phyloP scores from a whole-genome alignment of 805 yeast species.

The Candida oleophila region DNA sequence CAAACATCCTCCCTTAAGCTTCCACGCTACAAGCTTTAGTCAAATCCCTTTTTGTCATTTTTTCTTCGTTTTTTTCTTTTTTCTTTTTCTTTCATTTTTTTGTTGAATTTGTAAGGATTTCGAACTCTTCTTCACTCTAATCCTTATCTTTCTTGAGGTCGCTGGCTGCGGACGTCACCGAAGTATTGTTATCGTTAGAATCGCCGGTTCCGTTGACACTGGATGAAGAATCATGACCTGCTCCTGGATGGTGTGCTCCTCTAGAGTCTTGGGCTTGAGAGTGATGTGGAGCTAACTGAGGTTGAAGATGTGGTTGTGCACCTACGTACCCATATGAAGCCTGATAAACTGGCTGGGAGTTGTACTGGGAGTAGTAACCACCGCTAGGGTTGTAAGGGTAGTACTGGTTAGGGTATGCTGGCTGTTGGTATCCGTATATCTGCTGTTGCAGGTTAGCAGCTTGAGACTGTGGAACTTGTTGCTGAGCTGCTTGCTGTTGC shows the following conservation, averaged over 20 bases:
- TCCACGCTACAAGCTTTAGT: background rate
- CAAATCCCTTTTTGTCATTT: background rate
- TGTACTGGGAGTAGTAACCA: constrained; percentile 5
- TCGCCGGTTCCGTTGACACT: constrained; percentile 3
- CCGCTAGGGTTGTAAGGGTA: constrained; percentile 5
- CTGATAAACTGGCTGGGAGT: constrained; percentile 5
- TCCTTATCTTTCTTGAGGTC: constrained; percentile 5
- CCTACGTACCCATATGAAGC: constrained; percentile 4
- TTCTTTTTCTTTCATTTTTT: too few species aligned
- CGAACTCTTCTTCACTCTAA: background rate
- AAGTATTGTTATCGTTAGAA: background rate
- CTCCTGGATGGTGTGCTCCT: background rate
- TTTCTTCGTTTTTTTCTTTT: too few species aligned
- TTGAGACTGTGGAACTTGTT: background rate
- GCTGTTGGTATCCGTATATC: constrained; percentile 5
- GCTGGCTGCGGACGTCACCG: background rate
- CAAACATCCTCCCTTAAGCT: background rate
- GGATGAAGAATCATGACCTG: background rate
- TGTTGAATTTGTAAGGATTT: too few species aligned
- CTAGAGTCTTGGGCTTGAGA: background rate
- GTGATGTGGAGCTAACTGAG: constrained; percentile 2
- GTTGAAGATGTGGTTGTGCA: constrained; percentile 3
- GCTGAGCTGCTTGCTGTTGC: constrained; percentile 3
- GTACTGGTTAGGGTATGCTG: constrained; percentile 6
- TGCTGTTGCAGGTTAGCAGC: background rate